Evolutionary conservation across 768 basidiomycete species (phyloP).

Genomic region (Strobilomyces echinocephalus): DNA sequence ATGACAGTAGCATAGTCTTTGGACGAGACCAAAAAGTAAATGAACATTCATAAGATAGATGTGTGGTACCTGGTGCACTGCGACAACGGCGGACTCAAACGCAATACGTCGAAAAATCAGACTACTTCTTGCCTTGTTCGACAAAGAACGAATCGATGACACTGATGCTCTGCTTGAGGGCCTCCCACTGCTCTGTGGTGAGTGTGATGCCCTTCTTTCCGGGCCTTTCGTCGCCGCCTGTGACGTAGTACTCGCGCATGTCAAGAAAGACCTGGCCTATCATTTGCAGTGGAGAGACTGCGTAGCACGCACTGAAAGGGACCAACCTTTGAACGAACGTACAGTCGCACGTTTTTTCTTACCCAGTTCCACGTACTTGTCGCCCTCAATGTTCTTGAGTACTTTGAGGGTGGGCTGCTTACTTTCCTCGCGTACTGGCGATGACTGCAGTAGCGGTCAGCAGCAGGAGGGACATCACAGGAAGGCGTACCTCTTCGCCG

Average conservation of each 20-base stretch:
- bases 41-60: constrained; percentile 4
- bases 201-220: constrained; percentile 81
- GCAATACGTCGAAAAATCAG: neutral
- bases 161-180: constrained; percentile 39
- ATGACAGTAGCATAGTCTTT: neutral
- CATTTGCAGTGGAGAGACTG: constrained; percentile 28
- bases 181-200: constrained; percentile 61
- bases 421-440: constrained; percentile 3
- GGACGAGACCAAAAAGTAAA: neutral
- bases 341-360: constrained; percentile 69
- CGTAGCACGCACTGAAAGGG: neutral
- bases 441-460: constrained; percentile 22
- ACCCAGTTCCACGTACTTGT: constrained; percentile 59
- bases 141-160: constrained; percentile 52
- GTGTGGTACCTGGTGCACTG: neutral
- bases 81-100: neutral
- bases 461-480: neutral
- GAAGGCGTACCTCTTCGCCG: constrained; percentile 8
- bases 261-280: constrained; percentile 54
- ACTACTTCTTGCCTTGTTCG: constrained; percentile 21
- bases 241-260: constrained; percentile 69
- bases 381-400: constrained; percentile 27
- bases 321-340: constrained; percentile 41
- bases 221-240: constrained; percentile 60
- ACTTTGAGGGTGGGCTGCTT: constrained; percentile 4